Percentiles rank a stretch among this genome's conserved stretches.
Evolutionary conservation across 441 rosid genomes (phyloP).

Genomic region (Monsonia emarginata): DNA sequence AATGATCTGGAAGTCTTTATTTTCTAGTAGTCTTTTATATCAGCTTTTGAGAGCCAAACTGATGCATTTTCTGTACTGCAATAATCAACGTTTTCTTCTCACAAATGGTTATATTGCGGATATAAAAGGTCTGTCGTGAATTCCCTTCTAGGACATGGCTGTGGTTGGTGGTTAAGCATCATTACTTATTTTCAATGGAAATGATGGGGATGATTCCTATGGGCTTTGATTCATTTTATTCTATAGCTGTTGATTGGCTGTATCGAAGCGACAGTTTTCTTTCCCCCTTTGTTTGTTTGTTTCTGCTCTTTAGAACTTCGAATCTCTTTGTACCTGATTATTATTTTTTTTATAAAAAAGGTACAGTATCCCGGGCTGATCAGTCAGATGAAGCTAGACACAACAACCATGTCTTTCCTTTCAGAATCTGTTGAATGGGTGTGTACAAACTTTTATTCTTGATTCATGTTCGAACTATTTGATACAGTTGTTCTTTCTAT

Average conservation of each 20-base stretch:
- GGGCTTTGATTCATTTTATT: too few relatives aligned
- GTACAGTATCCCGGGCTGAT: constrained; percentile 80
- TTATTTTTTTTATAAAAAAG: constrained; percentile 26
- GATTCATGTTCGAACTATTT: not conserved
- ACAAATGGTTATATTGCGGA: too few relatives aligned
- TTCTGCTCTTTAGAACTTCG: too few relatives aligned
- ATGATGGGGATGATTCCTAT: not conserved
- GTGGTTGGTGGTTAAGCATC: too few relatives aligned
- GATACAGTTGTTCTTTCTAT: not conserved
- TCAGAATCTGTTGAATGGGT: constrained; percentile 64
- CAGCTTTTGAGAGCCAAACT: not conserved
- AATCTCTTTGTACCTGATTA: not conserved
- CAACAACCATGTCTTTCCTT: constrained; percentile 57
- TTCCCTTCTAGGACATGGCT: too few relatives aligned
- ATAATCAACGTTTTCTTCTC: not conserved
- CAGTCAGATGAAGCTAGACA: constrained; percentile 64
- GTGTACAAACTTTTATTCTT: constrained; percentile 6
- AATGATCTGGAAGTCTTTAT: too few relatives aligned
- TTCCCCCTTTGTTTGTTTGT: too few relatives aligned
- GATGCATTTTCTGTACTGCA: not conserved
- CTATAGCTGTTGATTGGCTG: too few relatives aligned
- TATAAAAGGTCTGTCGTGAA: too few relatives aligned
- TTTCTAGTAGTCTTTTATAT: too few relatives aligned
- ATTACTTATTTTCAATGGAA: too few relatives aligned
- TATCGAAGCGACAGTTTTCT: too few relatives aligned